A percentile compares a stretch with the other conserved stretches of the same genome.
phyloP scores from a whole-genome alignment of 495 filamentous ascomycete genomes.

The Opeltia flavorubescens region DNA sequence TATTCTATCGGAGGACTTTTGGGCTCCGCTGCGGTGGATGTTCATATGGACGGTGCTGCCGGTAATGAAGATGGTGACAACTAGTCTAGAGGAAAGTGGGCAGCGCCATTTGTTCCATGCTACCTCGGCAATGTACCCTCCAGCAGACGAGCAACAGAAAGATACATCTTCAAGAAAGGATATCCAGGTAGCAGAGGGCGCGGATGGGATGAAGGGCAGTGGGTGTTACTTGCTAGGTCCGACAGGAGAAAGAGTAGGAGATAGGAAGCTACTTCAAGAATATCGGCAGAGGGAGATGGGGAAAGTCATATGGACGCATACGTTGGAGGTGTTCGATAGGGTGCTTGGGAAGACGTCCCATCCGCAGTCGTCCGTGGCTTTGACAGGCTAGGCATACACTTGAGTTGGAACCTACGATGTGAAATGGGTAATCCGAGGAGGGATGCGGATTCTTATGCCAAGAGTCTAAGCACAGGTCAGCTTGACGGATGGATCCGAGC shows the following conservation, averaged over 20 bases:
- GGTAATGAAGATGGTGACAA: slow-evolving; percentile 18
- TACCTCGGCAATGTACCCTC: slow-evolving; percentile 35
- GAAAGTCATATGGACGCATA: neutral
- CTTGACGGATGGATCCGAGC: too few species aligned
- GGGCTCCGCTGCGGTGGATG: slow-evolving; percentile 2
- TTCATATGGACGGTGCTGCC: slow-evolving; percentile 5
- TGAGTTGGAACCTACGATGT: too few species aligned
- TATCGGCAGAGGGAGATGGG: neutral
- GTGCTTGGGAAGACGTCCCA: too few species aligned
- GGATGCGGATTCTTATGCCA: too few species aligned
- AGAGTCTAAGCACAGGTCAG: too few species aligned
- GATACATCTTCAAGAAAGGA: slow-evolving; percentile 12
- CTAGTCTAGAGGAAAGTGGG: slow-evolving; percentile 31
- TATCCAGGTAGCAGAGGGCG: slow-evolving; percentile 21
- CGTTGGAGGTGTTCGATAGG: neutral
- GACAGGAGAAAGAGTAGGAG: slow-evolving; percentile 15
- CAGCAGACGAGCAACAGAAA: slow-evolving; percentile 9
- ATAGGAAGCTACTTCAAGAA: neutral
- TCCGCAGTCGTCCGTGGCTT: too few species aligned
- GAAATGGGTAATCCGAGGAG: too few species aligned
- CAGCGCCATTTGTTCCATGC: slow-evolving; percentile 39
- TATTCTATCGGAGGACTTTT: slow-evolving; percentile 1
- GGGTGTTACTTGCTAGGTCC: slow-evolving; percentile 36
- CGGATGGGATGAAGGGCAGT: slow-evolving; percentile 30
- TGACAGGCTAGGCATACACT: too few species aligned